Base-by-base conservation (phyloP, 2,329 filamentous ascomycete genomes). In the Fusarium sp. region DNA sequence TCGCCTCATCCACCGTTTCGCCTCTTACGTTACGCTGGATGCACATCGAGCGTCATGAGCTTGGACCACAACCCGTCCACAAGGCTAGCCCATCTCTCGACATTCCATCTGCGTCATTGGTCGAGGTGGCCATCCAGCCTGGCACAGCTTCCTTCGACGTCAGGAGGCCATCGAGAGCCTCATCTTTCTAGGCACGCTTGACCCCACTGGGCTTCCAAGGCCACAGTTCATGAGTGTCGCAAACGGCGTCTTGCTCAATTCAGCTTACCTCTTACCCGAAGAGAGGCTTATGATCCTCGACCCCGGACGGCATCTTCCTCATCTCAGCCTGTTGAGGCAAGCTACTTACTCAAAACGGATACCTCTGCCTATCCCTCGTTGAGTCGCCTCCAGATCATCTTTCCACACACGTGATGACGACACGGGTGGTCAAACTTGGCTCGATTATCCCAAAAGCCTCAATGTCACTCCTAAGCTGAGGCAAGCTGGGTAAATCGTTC, bases 371-470 rank as follows among this genome's bases (percentile, higher is more conserved):
- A 27, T 70, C 63, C 30, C 35, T 25, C 20, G 41, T 32, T 18
- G 11, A 32, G 58, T 63, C 39, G 52, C 65, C 37, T 73, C 67
- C 59, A 64, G 68, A 67, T 76, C 67, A 69, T 63, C 64, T 48
- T 52, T 14, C 52, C 60, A 67, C 57, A 76, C 73, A 78, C 73
- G 76, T 78, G 74, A 78, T 77, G 67, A 76, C 73, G 70, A 71
- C 70, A 77, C 60, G 63, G 62, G 20, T 43, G 52, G 64, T 65
- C 66, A 50, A 66, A 66, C 45, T 66, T n/a, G 62, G 65, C 59
- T 67, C 66, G 58, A 52, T 39, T 50, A 72, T 66, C 27, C 48
- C 75, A 70, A 76, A 70, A 66, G 65, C 56, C 41, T 56, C 25
- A 23, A 64, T 71, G 52, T 69, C 76, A 73, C 75, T 39, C 56